Evolutionary conservation across 169 alveolate species (phyloP), one percentile per base, ranked within the genome.

Genomic region (Babesia sp.): DNA sequence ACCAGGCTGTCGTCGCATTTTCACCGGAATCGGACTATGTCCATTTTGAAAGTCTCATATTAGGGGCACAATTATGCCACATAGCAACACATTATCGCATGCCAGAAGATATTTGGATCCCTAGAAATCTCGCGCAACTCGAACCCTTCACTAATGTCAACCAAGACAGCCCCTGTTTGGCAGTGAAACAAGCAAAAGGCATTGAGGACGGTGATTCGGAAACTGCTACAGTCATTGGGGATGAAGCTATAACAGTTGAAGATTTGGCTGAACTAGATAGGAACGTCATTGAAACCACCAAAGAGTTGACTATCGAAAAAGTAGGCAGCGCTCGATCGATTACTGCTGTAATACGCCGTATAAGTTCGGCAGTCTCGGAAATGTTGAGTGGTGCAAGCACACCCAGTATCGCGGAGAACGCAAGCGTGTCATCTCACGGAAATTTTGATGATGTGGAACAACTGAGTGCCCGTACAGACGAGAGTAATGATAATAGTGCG

Each of bases 21-120:
- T 80, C 84, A 1, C 88, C 88, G 29, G 60, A 60, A 31, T 18
- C 44, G 7, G 88, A 80, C 44, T 80, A 45, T 44, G 48, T 45
- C 46, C 53, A 56, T 16, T 80, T 71, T 34, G 88, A 71, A 33
- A 9, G 61, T 16, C 67, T 26, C 51, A 44, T 80, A 1, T 5
- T 74, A n/a, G 88, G 88, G 22, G 51, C 71, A 12, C 42, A 42
- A 26, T 70, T 67, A 3, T 64, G 63, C 0, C 57, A 64, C 8
- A 33, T 34, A 28, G 2, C 59, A 3, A 45, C 31, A 12, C 74
- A 64, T 26, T 46, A 59, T 8, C 59, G 74, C 6, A 50, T 64
- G 51, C 28, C 41, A 3, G 74, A 50, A 6, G 74, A 64, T 0
- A 50, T 46, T n/a, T 64, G 74, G 74, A 59, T 64, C 18, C 50